A percentile compares a stretch with the other conserved stretches of the same genome.
Evolutionary conservation across 2,329 filamentous ascomycete species (phyloP).

Genomic region (Talaromyces sp.): DNA sequence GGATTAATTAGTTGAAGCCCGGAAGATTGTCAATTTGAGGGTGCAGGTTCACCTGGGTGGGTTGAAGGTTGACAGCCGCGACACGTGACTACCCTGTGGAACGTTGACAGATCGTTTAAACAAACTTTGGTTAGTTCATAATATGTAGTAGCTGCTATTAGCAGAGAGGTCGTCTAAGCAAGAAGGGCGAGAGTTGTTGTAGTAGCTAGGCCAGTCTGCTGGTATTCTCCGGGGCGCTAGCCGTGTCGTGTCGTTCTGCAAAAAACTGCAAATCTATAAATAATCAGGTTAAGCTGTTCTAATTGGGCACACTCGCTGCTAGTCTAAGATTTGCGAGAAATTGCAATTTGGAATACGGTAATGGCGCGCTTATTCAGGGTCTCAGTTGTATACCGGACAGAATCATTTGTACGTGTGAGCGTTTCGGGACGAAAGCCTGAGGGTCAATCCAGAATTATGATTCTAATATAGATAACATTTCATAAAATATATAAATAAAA

Average conservation of each 20-base stretch:
- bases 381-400: not conserved
- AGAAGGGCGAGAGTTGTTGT: not conserved
- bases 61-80: not conserved
- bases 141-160: no score
- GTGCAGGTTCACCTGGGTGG: not conserved
- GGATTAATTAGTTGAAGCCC: not conserved
- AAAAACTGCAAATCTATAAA: not conserved
- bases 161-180: not conserved
- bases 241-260: not conserved
- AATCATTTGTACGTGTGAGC: not conserved
- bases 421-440: not conserved
- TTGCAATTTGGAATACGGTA: not conserved
- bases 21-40: not conserved
- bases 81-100: not conserved
- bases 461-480: not conserved
- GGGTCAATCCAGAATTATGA: not conserved
- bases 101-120: no score
- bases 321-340: not conserved
- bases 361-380: not conserved
- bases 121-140: no score
- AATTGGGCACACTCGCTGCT: not conserved
- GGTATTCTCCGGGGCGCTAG: not conserved
- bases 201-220: not conserved
- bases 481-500: not conserved
- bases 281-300: not conserved